These are phyloP conservation scores for Endogone sp. DNA, from an alignment of 192 early-diverging fungal species.

Conservation along the genomic window DNA sequence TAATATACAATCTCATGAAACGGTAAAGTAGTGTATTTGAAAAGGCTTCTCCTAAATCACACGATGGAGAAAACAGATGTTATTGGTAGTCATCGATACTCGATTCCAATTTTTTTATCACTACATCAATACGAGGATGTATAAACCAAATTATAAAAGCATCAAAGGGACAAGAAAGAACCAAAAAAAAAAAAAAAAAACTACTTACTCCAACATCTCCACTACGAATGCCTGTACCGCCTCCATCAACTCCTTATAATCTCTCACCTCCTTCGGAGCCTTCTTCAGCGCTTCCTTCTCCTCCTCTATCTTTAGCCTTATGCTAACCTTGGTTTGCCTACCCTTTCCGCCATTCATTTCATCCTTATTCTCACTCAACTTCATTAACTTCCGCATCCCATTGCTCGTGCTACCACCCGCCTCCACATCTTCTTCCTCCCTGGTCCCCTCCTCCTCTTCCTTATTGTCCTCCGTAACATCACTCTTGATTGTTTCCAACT, in stretches of 20 bases:
- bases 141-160: background rate
- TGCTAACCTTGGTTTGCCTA: slow-evolving; percentile 39
- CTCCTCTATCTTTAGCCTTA: slow-evolving; percentile 33
- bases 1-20: slow-evolving; percentile 84
- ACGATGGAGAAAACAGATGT: too few relatives aligned
- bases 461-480: slow-evolving; percentile 19
- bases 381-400: background rate
- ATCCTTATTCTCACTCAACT: background rate
- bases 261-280: slow-evolving; percentile 27
- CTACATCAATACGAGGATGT: too few relatives aligned
- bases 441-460: background rate
- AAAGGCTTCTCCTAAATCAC: background rate
- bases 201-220: background rate
- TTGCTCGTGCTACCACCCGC: background rate
- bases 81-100: too few relatives aligned
- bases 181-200: slow-evolving; percentile 8
- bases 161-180: background rate
- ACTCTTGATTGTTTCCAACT: background rate
- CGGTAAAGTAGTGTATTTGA: slow-evolving; percentile 56
- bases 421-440: background rate
- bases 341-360: slow-evolving; percentile 15
- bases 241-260: slow-evolving; percentile 34
- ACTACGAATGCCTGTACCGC: slow-evolving; percentile 38
- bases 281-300: slow-evolving; percentile 34
- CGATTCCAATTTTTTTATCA: too few relatives aligned